Conservation (phyloP, 1,284 basidiomycete genomes). For the Violaceomyces palustris region DNA sequence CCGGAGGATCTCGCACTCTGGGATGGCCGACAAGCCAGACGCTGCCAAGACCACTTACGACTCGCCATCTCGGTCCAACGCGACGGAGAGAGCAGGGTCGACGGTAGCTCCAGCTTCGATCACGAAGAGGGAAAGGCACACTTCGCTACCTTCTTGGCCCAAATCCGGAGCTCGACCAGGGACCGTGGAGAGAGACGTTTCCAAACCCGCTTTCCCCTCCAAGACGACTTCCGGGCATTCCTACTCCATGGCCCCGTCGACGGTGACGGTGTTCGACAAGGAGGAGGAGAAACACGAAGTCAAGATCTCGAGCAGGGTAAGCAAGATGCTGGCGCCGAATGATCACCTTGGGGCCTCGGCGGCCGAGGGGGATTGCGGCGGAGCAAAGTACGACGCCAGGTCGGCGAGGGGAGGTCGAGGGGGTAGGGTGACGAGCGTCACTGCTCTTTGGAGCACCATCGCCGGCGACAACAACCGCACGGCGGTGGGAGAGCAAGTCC, state of each 20-base stretch:
- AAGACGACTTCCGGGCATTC: too few species aligned
- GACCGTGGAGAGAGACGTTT: too few species aligned
- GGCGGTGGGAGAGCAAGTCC: not conserved
- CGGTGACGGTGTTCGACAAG: too few species aligned
- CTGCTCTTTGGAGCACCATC: conserved; percentile 64
- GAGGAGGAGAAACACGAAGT: too few species aligned
- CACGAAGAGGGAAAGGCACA: conserved; percentile 14
- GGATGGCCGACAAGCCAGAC: conserved; percentile 3
- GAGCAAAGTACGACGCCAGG: conserved; percentile 62
- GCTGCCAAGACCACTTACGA: not conserved
- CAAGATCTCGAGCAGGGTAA: too few species aligned
- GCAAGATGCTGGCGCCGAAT: too few species aligned
- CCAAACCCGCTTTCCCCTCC: not conserved
- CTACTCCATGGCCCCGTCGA: too few species aligned
- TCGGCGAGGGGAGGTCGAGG: conserved; percentile 72
- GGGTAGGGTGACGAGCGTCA: conserved; percentile 68
- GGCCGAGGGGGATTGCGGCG: not conserved
- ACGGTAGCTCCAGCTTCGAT: conserved; percentile 1
- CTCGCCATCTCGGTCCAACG: not conserved
- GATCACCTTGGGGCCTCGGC: not conserved
- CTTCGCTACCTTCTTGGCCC: conserved; percentile 24
- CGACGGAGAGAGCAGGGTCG: not conserved
- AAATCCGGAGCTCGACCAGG: conserved; percentile 6
- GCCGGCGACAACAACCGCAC: conserved; percentile 22
- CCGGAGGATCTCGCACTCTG: conserved; percentile 14